phyloP scores from a whole-genome alignment of 106 monocot species.

The Acanthochlamys bracteata region DNA sequence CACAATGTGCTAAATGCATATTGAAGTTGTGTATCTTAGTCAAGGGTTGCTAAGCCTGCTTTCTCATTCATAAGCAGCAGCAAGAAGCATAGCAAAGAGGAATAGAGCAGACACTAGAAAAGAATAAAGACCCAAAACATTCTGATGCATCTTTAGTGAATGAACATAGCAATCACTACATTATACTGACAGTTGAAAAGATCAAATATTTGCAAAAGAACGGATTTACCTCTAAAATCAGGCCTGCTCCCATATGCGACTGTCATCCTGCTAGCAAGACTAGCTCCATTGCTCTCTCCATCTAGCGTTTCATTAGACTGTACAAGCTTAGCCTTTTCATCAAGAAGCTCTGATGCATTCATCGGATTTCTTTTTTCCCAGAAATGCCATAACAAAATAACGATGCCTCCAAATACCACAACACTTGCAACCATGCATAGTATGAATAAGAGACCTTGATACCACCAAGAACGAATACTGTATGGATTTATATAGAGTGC shows the following conservation, averaged over 20 bases:
- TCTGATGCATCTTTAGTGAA: no score
- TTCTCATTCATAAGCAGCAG: no score
- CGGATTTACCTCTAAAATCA: slow-evolving; percentile 56
- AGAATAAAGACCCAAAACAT: no score
- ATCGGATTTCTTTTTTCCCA: slow-evolving; percentile 27
- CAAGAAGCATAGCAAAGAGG: no score
- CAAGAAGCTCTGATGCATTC: slow-evolving; percentile 1
- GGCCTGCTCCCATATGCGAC: slow-evolving; percentile 65
- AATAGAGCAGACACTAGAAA: no score
- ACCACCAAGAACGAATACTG: slow-evolving; percentile 62
- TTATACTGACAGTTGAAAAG: no score
- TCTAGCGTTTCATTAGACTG: not conserved
- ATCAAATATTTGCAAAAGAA: no score
- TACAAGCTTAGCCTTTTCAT: slow-evolving; percentile 16
- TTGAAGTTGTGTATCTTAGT: no score
- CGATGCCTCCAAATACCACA: slow-evolving; percentile 43
- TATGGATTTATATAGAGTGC: slow-evolving; percentile 42
- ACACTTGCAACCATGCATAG: slow-evolving; percentile 65
- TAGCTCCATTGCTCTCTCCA: slow-evolving; percentile 3
- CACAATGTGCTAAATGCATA: no score
- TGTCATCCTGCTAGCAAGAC: slow-evolving; percentile 34
- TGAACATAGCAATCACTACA: no score
- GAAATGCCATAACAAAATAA: slow-evolving; percentile 54
- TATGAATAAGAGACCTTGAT: slow-evolving; percentile 45
- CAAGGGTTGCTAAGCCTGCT: no score